Evolutionary conservation across 805 yeast species (phyloP).

Genomic region (Ogataea trehalophila): DNA sequence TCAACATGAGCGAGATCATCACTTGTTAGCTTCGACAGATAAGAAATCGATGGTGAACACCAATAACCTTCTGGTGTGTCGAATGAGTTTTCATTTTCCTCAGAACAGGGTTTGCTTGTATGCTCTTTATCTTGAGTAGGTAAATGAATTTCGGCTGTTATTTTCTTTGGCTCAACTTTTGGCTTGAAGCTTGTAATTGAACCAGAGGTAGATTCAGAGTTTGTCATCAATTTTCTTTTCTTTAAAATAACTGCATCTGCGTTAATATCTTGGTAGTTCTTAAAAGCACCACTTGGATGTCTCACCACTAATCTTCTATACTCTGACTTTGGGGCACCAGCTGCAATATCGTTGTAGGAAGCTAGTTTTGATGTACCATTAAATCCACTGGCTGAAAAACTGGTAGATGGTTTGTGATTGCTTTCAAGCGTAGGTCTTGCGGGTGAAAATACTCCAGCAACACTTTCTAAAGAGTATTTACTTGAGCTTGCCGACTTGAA

Average conservation of each 20-base stretch:
- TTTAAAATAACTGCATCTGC: slow-evolving; percentile 26
- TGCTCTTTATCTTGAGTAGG: too few species aligned
- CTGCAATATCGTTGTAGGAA: not conserved
- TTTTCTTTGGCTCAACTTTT: not conserved
- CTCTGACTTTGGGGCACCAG: slow-evolving; percentile 17
- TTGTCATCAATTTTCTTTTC: slow-evolving; percentile 3
- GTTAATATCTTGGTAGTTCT: slow-evolving; percentile 26
- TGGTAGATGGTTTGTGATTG: not conserved
- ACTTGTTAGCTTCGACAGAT: slow-evolving; percentile 38
- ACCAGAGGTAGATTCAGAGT: not conserved
- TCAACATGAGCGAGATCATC: slow-evolving; percentile 51
- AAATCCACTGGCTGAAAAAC: not conserved
- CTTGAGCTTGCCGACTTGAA: slow-evolving; percentile 15
- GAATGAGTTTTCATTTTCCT: not conserved
- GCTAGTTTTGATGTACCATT: too few species aligned
- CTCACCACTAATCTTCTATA: slow-evolving; percentile 24
- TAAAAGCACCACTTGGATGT: slow-evolving; percentile 21
- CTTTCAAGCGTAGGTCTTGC: slow-evolving; percentile 2
- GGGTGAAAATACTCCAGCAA: slow-evolving; percentile 29
- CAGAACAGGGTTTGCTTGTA: too few species aligned
- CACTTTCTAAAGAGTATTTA: slow-evolving; percentile 21
- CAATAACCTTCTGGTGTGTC: slow-evolving; percentile 47
- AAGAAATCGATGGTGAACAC: slow-evolving; percentile 62
- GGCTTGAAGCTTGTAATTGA: slow-evolving; percentile 10
- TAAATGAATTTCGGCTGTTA: not conserved